phyloP scores from a whole-genome alignment of 1,284 basidiomycete genomes.

The Coniophora puteana region DNA sequence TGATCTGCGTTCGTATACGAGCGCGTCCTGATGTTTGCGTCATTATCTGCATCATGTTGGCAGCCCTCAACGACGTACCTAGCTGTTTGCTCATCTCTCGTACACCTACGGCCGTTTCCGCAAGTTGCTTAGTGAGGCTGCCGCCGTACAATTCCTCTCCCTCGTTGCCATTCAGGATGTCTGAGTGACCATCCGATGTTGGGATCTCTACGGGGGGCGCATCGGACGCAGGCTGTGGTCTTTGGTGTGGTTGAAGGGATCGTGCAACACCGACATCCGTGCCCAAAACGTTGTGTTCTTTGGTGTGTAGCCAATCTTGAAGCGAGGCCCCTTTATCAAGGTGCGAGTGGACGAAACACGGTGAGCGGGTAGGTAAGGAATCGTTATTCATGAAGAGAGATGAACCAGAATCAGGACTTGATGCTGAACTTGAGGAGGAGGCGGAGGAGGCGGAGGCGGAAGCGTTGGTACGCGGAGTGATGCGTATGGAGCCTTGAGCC shows the following conservation, averaged over 20 bases:
- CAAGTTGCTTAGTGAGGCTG: slow-evolving; percentile 88
- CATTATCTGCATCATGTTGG: slow-evolving; percentile 14
- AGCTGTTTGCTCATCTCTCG: slow-evolving; percentile 99
- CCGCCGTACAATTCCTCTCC: slow-evolving; percentile 68
- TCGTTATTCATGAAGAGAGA: slow-evolving; percentile 32
- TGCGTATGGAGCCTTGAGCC: slow-evolving; percentile 11
- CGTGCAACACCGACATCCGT: slow-evolving; percentile 44
- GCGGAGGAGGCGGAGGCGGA: slow-evolving; percentile 3
- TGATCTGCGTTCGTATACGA: slow-evolving; percentile 87
- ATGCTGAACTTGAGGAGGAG: slow-evolving; percentile 27
- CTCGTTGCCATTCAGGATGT: slow-evolving; percentile 32
- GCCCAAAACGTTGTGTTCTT: slow-evolving; percentile 37
- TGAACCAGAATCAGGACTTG: slow-evolving; percentile 16
- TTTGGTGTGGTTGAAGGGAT: slow-evolving; percentile 37
- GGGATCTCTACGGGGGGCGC: slow-evolving; percentile 15
- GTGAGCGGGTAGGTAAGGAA: slow-evolving; percentile 48
- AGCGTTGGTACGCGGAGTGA: slow-evolving; percentile 13
- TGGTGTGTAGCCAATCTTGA: slow-evolving; percentile 62
- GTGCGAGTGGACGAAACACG: slow-evolving; percentile 86
- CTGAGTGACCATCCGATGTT: slow-evolving; percentile 14
- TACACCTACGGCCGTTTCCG: slow-evolving; percentile 95
- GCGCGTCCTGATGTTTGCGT: slow-evolving; percentile 69
- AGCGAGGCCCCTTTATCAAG: slow-evolving; percentile 75
- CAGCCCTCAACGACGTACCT: slow-evolving; percentile 51
- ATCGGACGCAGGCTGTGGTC: slow-evolving; percentile 12